Base-by-base conservation (phyloP, 1,139 yeast genomes). In the Saccharomyces pastorianus region DNA sequence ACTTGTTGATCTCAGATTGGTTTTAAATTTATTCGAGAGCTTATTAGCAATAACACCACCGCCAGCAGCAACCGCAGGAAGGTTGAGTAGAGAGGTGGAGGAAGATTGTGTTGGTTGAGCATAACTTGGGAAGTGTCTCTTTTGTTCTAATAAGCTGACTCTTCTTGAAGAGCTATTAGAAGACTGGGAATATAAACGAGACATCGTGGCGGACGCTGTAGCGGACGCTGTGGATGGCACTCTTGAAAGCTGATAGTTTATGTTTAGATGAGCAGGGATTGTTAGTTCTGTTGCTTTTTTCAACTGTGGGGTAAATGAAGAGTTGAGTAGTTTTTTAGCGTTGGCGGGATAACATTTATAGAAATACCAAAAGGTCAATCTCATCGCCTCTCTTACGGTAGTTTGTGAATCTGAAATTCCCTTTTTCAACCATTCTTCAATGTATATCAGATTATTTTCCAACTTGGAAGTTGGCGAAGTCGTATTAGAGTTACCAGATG, bases 391-490 rank as follows among this genome's bases (percentile, higher is more conserved):
- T 58, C 97, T 77, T 0, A 88, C 97, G 0, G 78, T 74, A 0
- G 95, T 90, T 56, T 87, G 86, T 0, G 96, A 88, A 69, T 93
- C 98, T 0, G 81, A 71, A 2, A 93, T 73, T 32, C 95, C 83
- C 62, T 80, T 84, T 4, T 72, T 61, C 2, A 90, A 66, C 59
- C 83, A 73, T 54, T 76, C 81, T 46, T 76, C 82, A 1, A 84
- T 71, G 1, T 75, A 65, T 3, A 82, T 84, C 2, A 80, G 59
- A 25, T 75, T 61, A 3, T 65, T 61, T 9, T 76, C 68, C 34
- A 75, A 71, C 58, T 77, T 76, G 13, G 70, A 59, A 17, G 44
- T 38, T 38, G 44, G 44, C 0, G 44, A 38, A 38, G 25, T 17
- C 7, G 25, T 38, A 20, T 17, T 38, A 4, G 44, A 38, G 13